These are phyloP conservation scores for Pleurotus pulmonarius DNA, from an alignment of 768 basidiomycete genomes.

Conservation along the genomic window DNA sequence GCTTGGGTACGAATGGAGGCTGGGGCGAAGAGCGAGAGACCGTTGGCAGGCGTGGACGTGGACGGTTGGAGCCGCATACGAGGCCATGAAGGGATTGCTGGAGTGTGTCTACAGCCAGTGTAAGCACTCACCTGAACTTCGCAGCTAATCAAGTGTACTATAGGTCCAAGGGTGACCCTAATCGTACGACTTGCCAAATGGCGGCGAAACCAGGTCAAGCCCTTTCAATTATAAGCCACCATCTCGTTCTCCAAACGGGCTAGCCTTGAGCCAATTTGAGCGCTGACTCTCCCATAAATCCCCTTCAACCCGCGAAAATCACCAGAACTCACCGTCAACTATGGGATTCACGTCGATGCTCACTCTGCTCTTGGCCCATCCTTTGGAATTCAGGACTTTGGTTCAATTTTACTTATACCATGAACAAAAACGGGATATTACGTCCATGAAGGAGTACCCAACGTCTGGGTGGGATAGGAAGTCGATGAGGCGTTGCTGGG, in stretches of 20 bases:
- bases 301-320: too few species aligned
- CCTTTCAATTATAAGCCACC: background rate
- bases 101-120: too few species aligned
- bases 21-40: too few species aligned
- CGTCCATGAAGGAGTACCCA: conserved; percentile 63
- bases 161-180: background rate
- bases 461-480: conserved; percentile 85
- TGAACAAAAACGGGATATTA: conserved; percentile 80
- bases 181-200: background rate
- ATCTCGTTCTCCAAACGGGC: background rate
- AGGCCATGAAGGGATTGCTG: too few species aligned
- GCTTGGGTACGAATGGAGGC: too few species aligned
- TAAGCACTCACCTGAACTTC: too few species aligned
- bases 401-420: conserved; percentile 83
- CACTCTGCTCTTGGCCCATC: conserved; percentile 69
- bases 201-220: background rate
- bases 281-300: too few species aligned
- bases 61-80: too few species aligned
- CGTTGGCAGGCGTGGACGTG: too few species aligned
- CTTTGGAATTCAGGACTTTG: conserved; percentile 78
- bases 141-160: too few species aligned
- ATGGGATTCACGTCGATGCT: conserved; percentile 65
- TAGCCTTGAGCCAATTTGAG: background rate
- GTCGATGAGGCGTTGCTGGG: conserved; percentile 89
- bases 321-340: conserved; percentile 5